Percentiles rank a stretch among this genome's conserved stretches.
phyloP scores from a whole-genome alignment of 1,284 basidiomycete species.

The Ceratobasidium sp. region DNA sequence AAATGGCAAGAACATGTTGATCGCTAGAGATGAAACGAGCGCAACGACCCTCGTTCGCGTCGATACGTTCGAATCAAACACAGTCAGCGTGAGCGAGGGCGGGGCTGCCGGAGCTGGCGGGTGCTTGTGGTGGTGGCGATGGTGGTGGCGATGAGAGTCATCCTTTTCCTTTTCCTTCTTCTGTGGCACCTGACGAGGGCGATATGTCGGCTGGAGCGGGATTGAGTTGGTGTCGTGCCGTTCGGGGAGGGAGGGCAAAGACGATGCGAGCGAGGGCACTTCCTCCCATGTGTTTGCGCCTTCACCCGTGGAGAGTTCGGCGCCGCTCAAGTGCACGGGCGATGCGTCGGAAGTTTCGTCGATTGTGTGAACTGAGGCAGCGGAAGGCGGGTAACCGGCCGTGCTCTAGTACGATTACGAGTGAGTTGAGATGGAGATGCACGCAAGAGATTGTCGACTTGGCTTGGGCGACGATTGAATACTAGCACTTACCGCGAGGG shows the following conservation, averaged over 20 bases:
- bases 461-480: not conserved
- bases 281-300: slow-evolving; percentile 47
- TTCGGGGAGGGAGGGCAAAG: slow-evolving; percentile 49
- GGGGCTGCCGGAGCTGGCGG: slow-evolving; percentile 53
- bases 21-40: slow-evolving; percentile 83
- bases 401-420: slow-evolving; percentile 23
- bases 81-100: slow-evolving; percentile 74
- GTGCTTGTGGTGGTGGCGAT: slow-evolving; percentile 48
- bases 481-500: slow-evolving; percentile 51
- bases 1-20: slow-evolving; percentile 94
- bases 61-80: slow-evolving; percentile 77
- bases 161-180: slow-evolving; percentile 47
- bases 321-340: slow-evolving; percentile 36
- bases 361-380: slow-evolving; percentile 38
- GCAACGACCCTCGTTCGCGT: slow-evolving; percentile 74
- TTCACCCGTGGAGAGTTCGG: slow-evolving; percentile 41
- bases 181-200: slow-evolving; percentile 48
- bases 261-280: slow-evolving; percentile 52
- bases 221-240: slow-evolving; percentile 45
- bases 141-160: slow-evolving; percentile 48
- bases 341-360: slow-evolving; percentile 38
- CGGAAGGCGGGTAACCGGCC: slow-evolving; percentile 34
- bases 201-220: slow-evolving; percentile 47
- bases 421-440: not conserved
- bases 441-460: not conserved